phyloP scores from a whole-genome alignment of 352 stramenopile species.

The Detonula confervacea region DNA sequence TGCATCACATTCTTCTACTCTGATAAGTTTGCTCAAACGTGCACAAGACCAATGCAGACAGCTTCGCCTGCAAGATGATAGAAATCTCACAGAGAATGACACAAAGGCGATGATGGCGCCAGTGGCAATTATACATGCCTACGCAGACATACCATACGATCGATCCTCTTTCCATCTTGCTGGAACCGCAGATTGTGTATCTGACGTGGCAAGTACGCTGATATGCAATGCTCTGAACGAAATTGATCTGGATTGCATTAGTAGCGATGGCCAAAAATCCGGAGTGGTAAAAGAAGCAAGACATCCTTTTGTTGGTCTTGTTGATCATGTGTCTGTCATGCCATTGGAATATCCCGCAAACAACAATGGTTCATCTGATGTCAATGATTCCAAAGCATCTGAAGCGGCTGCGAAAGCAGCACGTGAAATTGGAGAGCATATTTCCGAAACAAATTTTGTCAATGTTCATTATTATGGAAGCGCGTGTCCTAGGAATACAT shows the following conservation, averaged over 20 bases:
- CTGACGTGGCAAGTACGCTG: slow-evolving; percentile 56
- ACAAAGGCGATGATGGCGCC: not conserved
- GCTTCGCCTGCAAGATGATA: slow-evolving; percentile 28
- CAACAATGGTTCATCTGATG: slow-evolving; percentile 13
- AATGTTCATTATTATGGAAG: slow-evolving; percentile 76
- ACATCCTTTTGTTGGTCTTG: slow-evolving; percentile 79
- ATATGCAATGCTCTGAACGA: slow-evolving; percentile 48
- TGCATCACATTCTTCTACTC: slow-evolving; percentile 28
- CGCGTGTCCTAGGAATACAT: slow-evolving; percentile 65
- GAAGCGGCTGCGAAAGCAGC: slow-evolving; percentile 48
- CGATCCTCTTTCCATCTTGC: slow-evolving; percentile 84
- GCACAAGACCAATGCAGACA: slow-evolving; percentile 49
- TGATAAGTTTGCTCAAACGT: slow-evolving; percentile 51
- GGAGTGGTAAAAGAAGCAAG: slow-evolving; percentile 12
- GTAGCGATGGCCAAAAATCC: slow-evolving; percentile 4
- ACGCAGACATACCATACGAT: slow-evolving; percentile 74
- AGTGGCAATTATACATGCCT: slow-evolving; percentile 78
- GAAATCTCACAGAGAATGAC: not conserved
- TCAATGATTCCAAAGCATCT: slow-evolving; percentile 1
- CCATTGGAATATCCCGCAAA: slow-evolving; percentile 41
- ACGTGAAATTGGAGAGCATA: slow-evolving; percentile 53
- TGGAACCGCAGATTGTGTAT: slow-evolving; percentile 48
- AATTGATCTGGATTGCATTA: slow-evolving; percentile 44
- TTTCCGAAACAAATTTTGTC: slow-evolving; percentile 48
- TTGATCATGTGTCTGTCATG: slow-evolving; percentile 82